Percentiles rank a stretch among this genome's conserved stretches.
Evolutionary conservation across 2,329 filamentous ascomycete genomes (phyloP).

Genomic region (Davidsoniella eucalypti): DNA sequence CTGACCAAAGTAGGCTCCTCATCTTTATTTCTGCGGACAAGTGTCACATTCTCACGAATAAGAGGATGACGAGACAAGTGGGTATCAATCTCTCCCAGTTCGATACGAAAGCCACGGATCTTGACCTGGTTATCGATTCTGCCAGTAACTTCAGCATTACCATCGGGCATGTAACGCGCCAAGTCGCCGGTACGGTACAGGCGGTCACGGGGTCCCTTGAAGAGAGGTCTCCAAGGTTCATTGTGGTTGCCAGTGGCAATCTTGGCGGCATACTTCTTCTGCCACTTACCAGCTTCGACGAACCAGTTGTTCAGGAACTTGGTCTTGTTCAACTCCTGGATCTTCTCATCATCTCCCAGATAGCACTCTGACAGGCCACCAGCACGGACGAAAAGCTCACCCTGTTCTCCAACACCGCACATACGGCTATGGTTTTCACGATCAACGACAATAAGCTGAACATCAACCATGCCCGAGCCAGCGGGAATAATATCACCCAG

Average conservation of each 20-base stretch:
- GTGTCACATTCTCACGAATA: slow-evolving; percentile 69
- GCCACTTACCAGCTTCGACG: slow-evolving; percentile 48
- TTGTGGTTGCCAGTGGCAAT: slow-evolving; percentile 8
- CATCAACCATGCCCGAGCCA: slow-evolving; percentile 72
- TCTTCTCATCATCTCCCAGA: slow-evolving; percentile 40
- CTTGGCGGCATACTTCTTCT: slow-evolving; percentile 23
- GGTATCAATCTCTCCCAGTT: slow-evolving; percentile 82
- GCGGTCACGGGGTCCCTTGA: slow-evolving; percentile 67
- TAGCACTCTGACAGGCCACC: slow-evolving; percentile 76
- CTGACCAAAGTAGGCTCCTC: slow-evolving; percentile 78
- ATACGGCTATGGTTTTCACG: slow-evolving; percentile 48
- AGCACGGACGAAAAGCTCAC: slow-evolving; percentile 70
- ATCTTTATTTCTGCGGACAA: slow-evolving; percentile 67
- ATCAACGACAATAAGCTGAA: slow-evolving; percentile 74
- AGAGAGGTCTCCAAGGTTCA: slow-evolving; percentile 65
- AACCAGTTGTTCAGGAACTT: slow-evolving; percentile 87
- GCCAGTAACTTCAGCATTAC: slow-evolving; percentile 62
- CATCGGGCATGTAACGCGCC: slow-evolving; percentile 53
- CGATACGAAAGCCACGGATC: slow-evolving; percentile 88
- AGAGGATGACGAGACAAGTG: slow-evolving; percentile 59
- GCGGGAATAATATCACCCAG: slow-evolving; percentile 59
- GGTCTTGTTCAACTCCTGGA: slow-evolving; percentile 40
- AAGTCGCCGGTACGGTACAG: slow-evolving; percentile 81
- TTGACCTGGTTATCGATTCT: slow-evolving; percentile 83
- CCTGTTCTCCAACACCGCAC: slow-evolving; percentile 65